phyloP scores from a whole-genome alignment of 139 green algal species.

The Parachlorella kessleri region DNA sequence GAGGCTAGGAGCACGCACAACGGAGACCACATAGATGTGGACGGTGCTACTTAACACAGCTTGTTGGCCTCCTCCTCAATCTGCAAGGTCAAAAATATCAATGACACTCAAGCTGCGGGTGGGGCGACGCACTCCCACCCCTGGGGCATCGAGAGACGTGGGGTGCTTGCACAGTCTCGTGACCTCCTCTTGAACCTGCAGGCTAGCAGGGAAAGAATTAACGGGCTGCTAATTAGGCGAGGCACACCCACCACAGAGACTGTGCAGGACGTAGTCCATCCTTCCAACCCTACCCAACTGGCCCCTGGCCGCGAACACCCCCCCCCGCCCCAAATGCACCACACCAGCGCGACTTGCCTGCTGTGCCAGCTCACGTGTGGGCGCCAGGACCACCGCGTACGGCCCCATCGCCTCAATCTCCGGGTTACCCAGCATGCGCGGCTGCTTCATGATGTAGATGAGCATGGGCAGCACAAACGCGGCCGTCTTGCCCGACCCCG shows the following conservation, averaged over 20 bases:
- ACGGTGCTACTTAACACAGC: conserved; percentile 75
- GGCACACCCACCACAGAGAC: conserved; percentile 92
- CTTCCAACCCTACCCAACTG: neutral
- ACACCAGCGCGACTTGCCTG: conserved; percentile 55
- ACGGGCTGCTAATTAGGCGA: no score
- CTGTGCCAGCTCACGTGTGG: conserved; percentile 93
- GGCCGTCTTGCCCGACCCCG: conserved; percentile 95
- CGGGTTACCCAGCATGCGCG: conserved; percentile 84
- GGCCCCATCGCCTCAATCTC: conserved; percentile 82
- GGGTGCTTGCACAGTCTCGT: conserved; percentile 77
- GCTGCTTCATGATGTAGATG: conserved; percentile 87
- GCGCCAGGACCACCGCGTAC: conserved; percentile 95
- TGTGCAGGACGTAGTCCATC: no score
- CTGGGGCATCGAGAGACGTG: conserved; percentile 72
- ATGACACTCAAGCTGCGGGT: no score
- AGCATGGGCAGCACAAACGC: conserved; percentile 98
- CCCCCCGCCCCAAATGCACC: no score
- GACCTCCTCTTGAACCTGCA: conserved; percentile 89
- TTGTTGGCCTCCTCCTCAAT: conserved; percentile 90
- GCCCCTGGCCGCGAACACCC: neutral
- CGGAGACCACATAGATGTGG: conserved; percentile 74
- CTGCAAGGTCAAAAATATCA: conserved; percentile 43
- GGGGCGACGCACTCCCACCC: conserved; percentile 94
- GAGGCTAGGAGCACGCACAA: conserved; percentile 97
- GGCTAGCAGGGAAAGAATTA: no score